Conservation (phyloP, 1,139 yeast genomes). For the Yamadazyma sp. region DNA sequence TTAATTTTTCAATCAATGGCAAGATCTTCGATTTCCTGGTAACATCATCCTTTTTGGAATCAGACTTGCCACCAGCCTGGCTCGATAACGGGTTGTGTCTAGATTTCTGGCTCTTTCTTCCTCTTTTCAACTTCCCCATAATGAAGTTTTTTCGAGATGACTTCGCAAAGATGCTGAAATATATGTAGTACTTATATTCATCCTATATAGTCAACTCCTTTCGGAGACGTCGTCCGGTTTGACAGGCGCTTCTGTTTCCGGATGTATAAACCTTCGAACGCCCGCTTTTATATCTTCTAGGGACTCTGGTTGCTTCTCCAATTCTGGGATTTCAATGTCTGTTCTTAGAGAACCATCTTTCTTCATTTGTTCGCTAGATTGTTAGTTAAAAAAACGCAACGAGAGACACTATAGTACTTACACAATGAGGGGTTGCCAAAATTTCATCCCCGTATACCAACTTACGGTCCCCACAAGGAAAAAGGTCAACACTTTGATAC, state of each 20-base stretch:
- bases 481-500: constrained; percentile 25
- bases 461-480: constrained; percentile 37
- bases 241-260: constrained; percentile 15
- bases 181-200: background rate
- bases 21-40: constrained; percentile 57
- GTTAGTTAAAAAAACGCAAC: constrained; percentile 11
- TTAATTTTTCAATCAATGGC: constrained; percentile 67
- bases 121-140: constrained; percentile 79
- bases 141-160: constrained; percentile 4
- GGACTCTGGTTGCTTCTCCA: constrained; percentile 34
- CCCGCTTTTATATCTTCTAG: constrained; percentile 39
- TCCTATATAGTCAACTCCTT: background rate
- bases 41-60: constrained; percentile 43
- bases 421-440: constrained; percentile 75
- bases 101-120: constrained; percentile 58
- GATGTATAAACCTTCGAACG: constrained; percentile 23
- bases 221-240: background rate
- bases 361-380: constrained; percentile 57
- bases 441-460: constrained; percentile 57
- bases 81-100: constrained; percentile 50
- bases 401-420: constrained; percentile 30
- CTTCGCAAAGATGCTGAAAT: background rate
- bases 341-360: constrained; percentile 66
- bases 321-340: constrained; percentile 55
- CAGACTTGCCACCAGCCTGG: constrained; percentile 19